Base-by-base conservation (phyloP, 1,284 basidiomycete genomes). In the Xerocomus amazonicus region DNA sequence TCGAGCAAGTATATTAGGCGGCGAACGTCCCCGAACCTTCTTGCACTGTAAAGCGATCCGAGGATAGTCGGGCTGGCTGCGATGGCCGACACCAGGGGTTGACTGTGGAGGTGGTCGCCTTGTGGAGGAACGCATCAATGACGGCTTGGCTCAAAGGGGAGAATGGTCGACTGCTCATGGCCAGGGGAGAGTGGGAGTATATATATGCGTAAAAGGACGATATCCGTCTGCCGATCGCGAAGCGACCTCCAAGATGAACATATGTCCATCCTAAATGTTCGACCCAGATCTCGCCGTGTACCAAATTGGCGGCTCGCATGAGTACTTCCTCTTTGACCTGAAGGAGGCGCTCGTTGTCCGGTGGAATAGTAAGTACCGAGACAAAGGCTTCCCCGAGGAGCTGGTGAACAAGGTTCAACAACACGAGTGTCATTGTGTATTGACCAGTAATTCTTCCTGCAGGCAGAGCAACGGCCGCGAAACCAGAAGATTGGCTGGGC, bases 221-320 rank as follows among this genome's bases (percentile, higher is more conserved):
- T 41, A 91, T 76, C 26, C 83, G 75, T 51, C 76, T 73, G 10
- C 85, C 86, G 44, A 94, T 86, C 69, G 90, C 87, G 61, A 92
- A 92, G 33, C 87, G 75, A 59, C 92, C 87, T 7, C 84, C 81
- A 9, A 92, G 70, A 52, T 83, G 83, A 2, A 74, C 72, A 58
- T 92, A 95, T 61, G 86, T 84, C 92, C 92, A 94, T 6, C 81
- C 78, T 43, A 83, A 69, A 62, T 92, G 85, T 57, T 90, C 87
- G 1, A 87, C 77, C 92, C 92, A 95, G 28, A 95, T 82, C 63
- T 90, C 87, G 19, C 84, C 82, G 58, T 90, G 87, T 9, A 93
- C 76, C 60, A 94, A 93, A 14, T 75, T 76, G 9, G 82, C 74
- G 0, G 87, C 87, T 29, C 91, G 83, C 43, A 87, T 70, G 10